A percentile compares a stretch with the other conserved stretches of the same genome.
Evolutionary conservation across 2,329 filamentous ascomycete genomes (phyloP).

Genomic region (Neofusicoccum cordaticola): DNA sequence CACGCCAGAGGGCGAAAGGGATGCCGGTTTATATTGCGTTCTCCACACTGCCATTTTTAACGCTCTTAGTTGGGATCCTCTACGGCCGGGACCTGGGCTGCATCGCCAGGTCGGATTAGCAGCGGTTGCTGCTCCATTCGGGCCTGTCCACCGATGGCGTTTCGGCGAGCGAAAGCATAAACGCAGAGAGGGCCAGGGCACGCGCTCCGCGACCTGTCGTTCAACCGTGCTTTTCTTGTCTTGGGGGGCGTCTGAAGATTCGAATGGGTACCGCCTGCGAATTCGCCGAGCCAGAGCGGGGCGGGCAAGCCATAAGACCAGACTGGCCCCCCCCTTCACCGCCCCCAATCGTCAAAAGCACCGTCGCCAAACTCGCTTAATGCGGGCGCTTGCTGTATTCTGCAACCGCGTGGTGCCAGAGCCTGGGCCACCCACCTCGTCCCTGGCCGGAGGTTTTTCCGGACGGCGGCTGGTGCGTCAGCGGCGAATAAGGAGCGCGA

Average conservation of each 20-base stretch:
- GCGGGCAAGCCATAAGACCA: no score
- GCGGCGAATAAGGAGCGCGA: no score
- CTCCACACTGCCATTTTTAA: not conserved
- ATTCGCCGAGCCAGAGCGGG: no score
- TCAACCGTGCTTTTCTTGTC: not conserved
- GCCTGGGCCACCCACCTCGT: not conserved
- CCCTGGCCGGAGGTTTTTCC: not conserved
- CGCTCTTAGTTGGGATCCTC: not conserved
- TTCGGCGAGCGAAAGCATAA: not conserved
- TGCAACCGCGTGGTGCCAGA: not conserved
- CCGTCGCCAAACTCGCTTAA: not conserved
- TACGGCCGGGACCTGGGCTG: not conserved
- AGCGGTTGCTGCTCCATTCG: not conserved
- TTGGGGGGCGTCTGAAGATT: not conserved
- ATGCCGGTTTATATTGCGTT: not conserved
- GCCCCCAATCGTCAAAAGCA: not conserved
- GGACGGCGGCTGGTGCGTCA: not conserved
- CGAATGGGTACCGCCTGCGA: no score
- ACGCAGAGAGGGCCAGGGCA: not conserved
- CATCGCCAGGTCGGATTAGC: not conserved
- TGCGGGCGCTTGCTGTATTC: not conserved
- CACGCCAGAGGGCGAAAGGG: not conserved
- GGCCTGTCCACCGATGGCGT: not conserved
- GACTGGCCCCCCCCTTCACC: not conserved
- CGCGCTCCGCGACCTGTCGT: not conserved